Evolutionary conservation across 768 basidiomycete genomes (phyloP), one percentile per base, ranked within the genome.

Genomic region (Dioszegia crocea): DNA sequence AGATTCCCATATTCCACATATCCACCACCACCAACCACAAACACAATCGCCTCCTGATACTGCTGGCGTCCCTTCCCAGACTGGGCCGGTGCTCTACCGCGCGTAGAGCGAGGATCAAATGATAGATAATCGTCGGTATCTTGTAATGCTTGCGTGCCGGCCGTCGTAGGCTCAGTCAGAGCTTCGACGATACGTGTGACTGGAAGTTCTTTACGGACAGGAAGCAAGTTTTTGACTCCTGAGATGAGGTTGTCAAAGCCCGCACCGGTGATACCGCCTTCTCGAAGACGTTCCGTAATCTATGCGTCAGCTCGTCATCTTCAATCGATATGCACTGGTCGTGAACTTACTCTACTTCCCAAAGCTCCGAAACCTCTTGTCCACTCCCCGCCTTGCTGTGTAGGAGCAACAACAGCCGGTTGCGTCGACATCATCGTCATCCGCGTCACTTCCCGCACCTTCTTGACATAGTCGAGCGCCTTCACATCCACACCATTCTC

Each of bases 1-100:
- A 99, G 78, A 75, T 98, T 98, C 4, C 92, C 91, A 66, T 93
- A 97, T 78, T 99, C 96, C 51, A 98, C 91, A 70, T 97, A 94
- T 16, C 92, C 88, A 3, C 92, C 96, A 1, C 96, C 96, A 8
- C 96, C 96, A 2, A 99, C 93, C 29, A 97, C 80, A 66, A 99
- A 99, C 2, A 99, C 87, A 70, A 89, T 84, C 14, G 89, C 86
- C 61, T 98, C 94, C 2, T 82, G 79, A 75, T 93, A 97, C 16
- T 88, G 72, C 61, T 76, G 74, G 46, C 75, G 66, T 0, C 86
- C 88, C 86, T 89, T 43, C 82, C 81, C 62, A 76, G 59, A 79
- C 65, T 67, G 60, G 3, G 76, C 73, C 2, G 65, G 68, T 57
- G 83, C 70, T 10, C 69, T 60, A 0, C 71, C 66, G 48, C 87